Percentiles rank a stretch among this genome's conserved stretches.
phyloP scores from a whole-genome alignment of 1,284 basidiomycete genomes.

The Heterobasidion annosum region DNA sequence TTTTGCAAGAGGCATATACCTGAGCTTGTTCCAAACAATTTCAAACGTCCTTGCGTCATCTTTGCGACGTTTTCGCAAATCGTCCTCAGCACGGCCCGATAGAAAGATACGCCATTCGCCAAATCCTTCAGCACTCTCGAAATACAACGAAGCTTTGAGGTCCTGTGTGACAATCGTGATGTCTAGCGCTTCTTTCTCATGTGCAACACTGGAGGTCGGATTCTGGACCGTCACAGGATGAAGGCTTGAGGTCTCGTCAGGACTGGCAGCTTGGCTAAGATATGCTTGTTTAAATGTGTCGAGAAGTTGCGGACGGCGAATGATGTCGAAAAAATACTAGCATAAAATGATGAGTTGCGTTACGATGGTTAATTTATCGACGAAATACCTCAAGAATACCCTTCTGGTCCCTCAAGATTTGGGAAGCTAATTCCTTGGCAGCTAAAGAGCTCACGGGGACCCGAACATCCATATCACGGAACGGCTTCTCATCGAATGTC shows the following conservation, averaged over 20 bases:
- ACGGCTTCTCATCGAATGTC: background rate
- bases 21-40: slow-evolving; percentile 52
- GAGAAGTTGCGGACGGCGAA: background rate
- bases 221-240: too few species aligned
- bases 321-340: background rate
- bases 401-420: background rate
- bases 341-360: background rate
- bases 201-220: too few species aligned
- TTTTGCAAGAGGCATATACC: slow-evolving; percentile 21
- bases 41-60: slow-evolving; percentile 31
- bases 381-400: background rate
- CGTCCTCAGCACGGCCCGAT: slow-evolving; percentile 31
- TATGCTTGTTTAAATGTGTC: background rate
- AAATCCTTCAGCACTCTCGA: slow-evolving; percentile 41
- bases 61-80: slow-evolving; percentile 31
- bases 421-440: background rate
- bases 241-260: slow-evolving; percentile 15
- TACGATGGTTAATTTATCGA: background rate
- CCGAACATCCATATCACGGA: background rate
- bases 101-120: slow-evolving; percentile 47
- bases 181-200: too few species aligned
- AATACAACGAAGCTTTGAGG: slow-evolving; percentile 39
- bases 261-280: background rate
- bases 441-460: background rate
- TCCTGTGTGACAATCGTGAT: slow-evolving; percentile 21